Percentiles rank a stretch among this genome's conserved stretches.
These are phyloP conservation scores for Microbotryum lychnidis-dioicae DNA, from an alignment of 1,284 basidiomycete species.

Conservation along the genomic window DNA sequence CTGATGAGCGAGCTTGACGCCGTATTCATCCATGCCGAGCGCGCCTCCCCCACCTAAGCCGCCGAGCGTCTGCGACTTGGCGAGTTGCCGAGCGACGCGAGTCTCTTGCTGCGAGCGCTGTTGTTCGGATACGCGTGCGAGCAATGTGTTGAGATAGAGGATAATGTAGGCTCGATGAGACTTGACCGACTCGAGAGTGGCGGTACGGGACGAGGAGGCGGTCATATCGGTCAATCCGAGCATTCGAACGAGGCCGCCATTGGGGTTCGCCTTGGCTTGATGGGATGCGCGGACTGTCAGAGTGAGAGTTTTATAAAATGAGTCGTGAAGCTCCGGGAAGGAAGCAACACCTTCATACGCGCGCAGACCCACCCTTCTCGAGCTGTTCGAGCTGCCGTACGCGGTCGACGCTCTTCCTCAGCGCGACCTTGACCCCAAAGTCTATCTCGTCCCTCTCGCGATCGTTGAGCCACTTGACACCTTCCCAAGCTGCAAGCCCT, in stretches of 20 bases:
- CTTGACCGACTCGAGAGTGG: constrained; percentile 55
- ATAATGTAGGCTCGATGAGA: constrained; percentile 75
- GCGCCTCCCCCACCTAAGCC: constrained; percentile 34
- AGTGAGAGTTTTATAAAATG: constrained; percentile 15
- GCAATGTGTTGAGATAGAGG: constrained; percentile 69
- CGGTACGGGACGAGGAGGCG: constrained; percentile 57
- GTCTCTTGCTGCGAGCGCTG: constrained; percentile 84
- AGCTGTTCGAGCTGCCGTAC: constrained; percentile 74
- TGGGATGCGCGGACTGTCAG: constrained; percentile 28
- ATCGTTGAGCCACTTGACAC: constrained; percentile 64
- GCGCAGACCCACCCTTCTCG: constrained; percentile 62
- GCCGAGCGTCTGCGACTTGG: constrained; percentile 67
- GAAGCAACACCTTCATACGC: neutral
- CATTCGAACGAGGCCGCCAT: constrained; percentile 1
- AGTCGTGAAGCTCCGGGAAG: too few species aligned
- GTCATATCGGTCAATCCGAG: constrained; percentile 53
- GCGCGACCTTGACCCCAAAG: constrained; percentile 70
- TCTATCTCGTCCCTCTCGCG: constrained; percentile 85
- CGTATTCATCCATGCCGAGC: constrained; percentile 23
- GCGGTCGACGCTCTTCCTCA: constrained; percentile 70
- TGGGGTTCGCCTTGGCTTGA: constrained; percentile 19
- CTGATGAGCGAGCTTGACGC: constrained; percentile 10
- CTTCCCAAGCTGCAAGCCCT: constrained; percentile 49
- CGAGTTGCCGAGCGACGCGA: constrained; percentile 68
- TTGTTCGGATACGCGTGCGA: constrained; percentile 64